Conservation (phyloP, 306 rosid species). For the Canavalia gladiata region DNA sequence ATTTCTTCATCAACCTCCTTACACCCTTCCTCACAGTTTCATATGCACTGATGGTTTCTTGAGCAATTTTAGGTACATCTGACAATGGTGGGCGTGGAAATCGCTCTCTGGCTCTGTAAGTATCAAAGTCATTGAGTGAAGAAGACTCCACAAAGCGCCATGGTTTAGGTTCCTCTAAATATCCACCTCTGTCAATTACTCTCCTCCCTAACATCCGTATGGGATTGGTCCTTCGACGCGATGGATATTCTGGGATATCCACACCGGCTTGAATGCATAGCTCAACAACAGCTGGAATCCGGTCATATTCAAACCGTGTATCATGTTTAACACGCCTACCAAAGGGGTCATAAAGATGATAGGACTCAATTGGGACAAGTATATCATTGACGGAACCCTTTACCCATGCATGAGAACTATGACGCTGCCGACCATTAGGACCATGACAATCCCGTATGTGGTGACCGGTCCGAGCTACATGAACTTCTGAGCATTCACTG, state of each 20-base stretch:
- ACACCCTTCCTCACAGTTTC: conserved; percentile 75
- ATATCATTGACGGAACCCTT: conserved; percentile 87
- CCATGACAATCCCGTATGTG: conserved; percentile 77
- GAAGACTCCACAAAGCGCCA: conserved; percentile 60
- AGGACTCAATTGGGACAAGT: conserved; percentile 86
- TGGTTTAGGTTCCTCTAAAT: conserved; percentile 75
- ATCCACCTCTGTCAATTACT: conserved; percentile 84
- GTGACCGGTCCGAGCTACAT: conserved; percentile 79
- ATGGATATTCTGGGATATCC: conserved; percentile 91
- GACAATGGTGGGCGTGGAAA: conserved; percentile 65
- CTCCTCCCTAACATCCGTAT: conserved; percentile 78
- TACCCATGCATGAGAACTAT: conserved; percentile 87
- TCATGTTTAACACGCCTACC: conserved; percentile 90
- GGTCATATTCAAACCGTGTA: conserved; percentile 82
- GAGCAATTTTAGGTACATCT: conserved; percentile 75
- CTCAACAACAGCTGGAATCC: conserved; percentile 95
- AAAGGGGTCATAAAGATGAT: conserved; percentile 92
- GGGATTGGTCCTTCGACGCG: conserved; percentile 88
- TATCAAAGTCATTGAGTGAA: conserved; percentile 73
- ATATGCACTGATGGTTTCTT: conserved; percentile 79
- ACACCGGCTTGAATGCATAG: conserved; percentile 98
- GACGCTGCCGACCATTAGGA: conserved; percentile 63
- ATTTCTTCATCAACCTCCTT: conserved; percentile 82
- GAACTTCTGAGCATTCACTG: conserved; percentile 97
- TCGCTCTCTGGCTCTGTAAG: conserved; percentile 69